Percentiles rank a stretch among this genome's conserved stretches.
Evolutionary conservation across 352 stramenopile genomes (phyloP).

Genomic region (Phytophthora pini): DNA sequence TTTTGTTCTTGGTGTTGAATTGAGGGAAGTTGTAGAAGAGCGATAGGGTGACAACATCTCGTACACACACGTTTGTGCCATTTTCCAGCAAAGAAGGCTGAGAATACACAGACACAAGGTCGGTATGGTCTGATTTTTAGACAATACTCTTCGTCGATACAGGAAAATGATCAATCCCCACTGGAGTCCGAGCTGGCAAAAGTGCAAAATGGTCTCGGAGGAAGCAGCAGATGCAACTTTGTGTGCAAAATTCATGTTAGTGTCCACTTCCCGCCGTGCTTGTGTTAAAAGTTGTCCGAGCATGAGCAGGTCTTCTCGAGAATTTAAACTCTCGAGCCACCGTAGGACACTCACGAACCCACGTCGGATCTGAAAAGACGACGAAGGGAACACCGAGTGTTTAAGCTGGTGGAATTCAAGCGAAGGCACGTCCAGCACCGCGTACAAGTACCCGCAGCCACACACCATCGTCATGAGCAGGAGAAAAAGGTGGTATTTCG

Average conservation of each 20-base stretch:
- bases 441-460: constrained; percentile 38
- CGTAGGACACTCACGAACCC: constrained; percentile 60
- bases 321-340: constrained; percentile 63
- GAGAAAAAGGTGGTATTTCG: constrained; percentile 14
- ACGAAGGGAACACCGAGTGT: constrained; percentile 25
- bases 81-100: constrained; percentile 52
- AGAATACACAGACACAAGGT: constrained; percentile 58
- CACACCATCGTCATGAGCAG: constrained; percentile 37
- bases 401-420: constrained; percentile 50
- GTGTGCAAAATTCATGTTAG: constrained; percentile 1
- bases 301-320: constrained; percentile 42
- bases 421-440: constrained; percentile 31
- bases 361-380: constrained; percentile 39
- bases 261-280: constrained; percentile 8
- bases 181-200: constrained; percentile 57
- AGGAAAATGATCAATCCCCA: constrained; percentile 59
- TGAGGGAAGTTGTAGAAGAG: not conserved
- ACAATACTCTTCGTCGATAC: constrained; percentile 35
- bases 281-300: constrained; percentile 36
- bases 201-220: constrained; percentile 39
- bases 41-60: constrained; percentile 32
- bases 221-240: constrained; percentile 26
- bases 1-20: constrained; percentile 1
- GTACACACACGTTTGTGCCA: constrained; percentile 51
- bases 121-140: constrained; percentile 38